Evolutionary conservation across 257 asterid genomes (phyloP).

Genomic region (Perilla frutescens): DNA sequence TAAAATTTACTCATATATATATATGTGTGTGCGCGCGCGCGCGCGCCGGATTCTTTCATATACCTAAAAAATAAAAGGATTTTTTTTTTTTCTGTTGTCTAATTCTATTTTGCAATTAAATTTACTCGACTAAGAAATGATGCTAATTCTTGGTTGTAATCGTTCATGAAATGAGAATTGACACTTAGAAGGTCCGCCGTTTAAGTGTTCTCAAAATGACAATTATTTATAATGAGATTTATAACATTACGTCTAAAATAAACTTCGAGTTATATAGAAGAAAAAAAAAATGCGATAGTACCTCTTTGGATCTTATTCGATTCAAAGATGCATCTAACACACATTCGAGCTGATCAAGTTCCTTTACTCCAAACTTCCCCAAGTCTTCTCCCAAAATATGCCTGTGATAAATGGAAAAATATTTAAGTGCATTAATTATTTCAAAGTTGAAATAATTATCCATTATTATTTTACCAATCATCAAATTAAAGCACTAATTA

Average conservation of each 20-base stretch:
- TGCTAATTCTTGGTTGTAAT: not conserved
- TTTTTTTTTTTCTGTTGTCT: too few relatives aligned
- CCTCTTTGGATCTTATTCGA: slow-evolving; percentile 58
- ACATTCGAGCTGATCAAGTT: slow-evolving; percentile 62
- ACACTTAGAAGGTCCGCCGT: too few relatives aligned
- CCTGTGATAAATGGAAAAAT: slow-evolving; percentile 30
- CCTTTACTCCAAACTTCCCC: slow-evolving; percentile 50
- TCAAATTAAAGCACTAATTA: not conserved
- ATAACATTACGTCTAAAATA: not conserved
- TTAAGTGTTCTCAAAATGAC: too few relatives aligned
- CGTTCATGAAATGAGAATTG: not conserved
- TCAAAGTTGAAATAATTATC: not conserved
- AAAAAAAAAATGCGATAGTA: not conserved
- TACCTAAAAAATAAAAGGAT: too few relatives aligned
- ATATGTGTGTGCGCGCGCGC: too few relatives aligned
- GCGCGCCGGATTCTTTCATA: too few relatives aligned
- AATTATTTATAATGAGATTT: too few relatives aligned
- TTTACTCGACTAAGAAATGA: too few relatives aligned
- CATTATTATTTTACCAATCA: not conserved
- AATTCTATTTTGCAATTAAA: too few relatives aligned
- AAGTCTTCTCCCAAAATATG: slow-evolving; percentile 70
- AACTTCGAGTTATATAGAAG: not conserved
- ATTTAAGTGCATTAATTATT: not conserved
- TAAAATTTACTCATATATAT: too few relatives aligned
- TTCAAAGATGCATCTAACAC: slow-evolving; percentile 57